Base-by-base conservation (phyloP, 108 stramenopile genomes). In the Cyclotella atomus region DNA sequence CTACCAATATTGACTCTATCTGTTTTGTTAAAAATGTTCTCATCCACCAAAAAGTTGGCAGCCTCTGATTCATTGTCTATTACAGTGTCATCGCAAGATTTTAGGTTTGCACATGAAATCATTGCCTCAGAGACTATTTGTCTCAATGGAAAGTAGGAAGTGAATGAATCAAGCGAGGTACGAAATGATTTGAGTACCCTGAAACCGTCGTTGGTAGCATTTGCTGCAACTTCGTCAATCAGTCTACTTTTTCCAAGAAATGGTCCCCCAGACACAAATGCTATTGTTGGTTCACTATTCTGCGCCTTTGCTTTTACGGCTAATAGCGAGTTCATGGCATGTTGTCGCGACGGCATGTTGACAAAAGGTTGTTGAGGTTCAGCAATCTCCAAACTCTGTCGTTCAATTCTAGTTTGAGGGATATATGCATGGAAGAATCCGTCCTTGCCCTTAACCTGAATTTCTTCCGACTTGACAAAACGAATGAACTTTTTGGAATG, bases 341-440 rank as follows among this genome's bases (percentile, higher is more conserved):
- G 29, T 82, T 82, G 76, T 33, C 81, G 68, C 27, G 81, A 82
- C 24, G 70, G 81, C 81, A 82, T 71, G n/a, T 76, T 59, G 38
- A 82, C 70, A 50, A 82, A 82, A 3, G 81, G 81, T 36, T 82
- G 81, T 14, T 73, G 77, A 15, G 52, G 64, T 55, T 70, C 64
- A 17, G 75, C 62, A 32, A 72, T 77, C 49, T 72, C 59, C 28
- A 76, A 19, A 47, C 34, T 72, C 41, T 63, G 76, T 17, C 57
- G 75, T 71, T 77, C 76, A 33, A 82, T 72, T 32, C 81, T 63
- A 12, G 57, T 72, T 36, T 46, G 71, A 35, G 81, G 81, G 23
- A 82, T 75, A 33, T 77, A 82, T n/a, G 81, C 81, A 71, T 82
- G 81, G 43, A 82, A 82, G 23, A 69, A 69, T 24, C 66, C 81